Percentiles rank a stretch among this genome's conserved stretches.
Conservation (phyloP, 1,284 basidiomycete genomes). For the Papiliotrema nemorosa region DNA sequence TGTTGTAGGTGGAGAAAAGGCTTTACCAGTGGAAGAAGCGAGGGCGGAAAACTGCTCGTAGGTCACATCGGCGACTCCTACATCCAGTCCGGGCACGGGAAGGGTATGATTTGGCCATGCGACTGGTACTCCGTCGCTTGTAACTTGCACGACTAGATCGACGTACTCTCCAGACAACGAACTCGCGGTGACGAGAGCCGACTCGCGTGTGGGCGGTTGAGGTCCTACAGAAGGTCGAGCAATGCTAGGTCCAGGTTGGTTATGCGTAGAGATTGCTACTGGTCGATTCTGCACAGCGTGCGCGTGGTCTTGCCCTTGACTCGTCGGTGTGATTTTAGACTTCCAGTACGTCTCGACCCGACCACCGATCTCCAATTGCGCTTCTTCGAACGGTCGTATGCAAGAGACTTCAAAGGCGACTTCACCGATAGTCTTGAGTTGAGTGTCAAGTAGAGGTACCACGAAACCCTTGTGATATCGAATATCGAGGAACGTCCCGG, state of each 20-base stretch:
- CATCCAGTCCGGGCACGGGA: slow-evolving; percentile 68
- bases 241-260: no score
- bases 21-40: slow-evolving; percentile 57
- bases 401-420: slow-evolving; percentile 86
- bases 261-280: slow-evolving; percentile 41
- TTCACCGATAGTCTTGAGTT: slow-evolving; percentile 92
- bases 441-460: slow-evolving; percentile 85
- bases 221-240: slow-evolving; percentile 40
- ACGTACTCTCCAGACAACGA: slow-evolving; percentile 78
- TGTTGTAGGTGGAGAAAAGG: background rate
- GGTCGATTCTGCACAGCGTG: slow-evolving; percentile 49
- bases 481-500: slow-evolving; percentile 65
- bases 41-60: slow-evolving; percentile 71
- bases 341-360: slow-evolving; percentile 97
- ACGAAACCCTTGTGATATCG: slow-evolving; percentile 58
- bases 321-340: slow-evolving; percentile 65
- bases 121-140: slow-evolving; percentile 82
- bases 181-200: slow-evolving; percentile 45
- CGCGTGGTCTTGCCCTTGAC: slow-evolving; percentile 49
- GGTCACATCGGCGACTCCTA: slow-evolving; percentile 79
- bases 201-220: slow-evolving; percentile 19
- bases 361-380: slow-evolving; percentile 93
- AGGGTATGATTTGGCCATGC: slow-evolving; percentile 69
- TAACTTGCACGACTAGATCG: slow-evolving; percentile 84
- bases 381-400: slow-evolving; percentile 85